phyloP scores from a whole-genome alignment of 805 yeast genomes.

The Starmerella riodocensis region DNA sequence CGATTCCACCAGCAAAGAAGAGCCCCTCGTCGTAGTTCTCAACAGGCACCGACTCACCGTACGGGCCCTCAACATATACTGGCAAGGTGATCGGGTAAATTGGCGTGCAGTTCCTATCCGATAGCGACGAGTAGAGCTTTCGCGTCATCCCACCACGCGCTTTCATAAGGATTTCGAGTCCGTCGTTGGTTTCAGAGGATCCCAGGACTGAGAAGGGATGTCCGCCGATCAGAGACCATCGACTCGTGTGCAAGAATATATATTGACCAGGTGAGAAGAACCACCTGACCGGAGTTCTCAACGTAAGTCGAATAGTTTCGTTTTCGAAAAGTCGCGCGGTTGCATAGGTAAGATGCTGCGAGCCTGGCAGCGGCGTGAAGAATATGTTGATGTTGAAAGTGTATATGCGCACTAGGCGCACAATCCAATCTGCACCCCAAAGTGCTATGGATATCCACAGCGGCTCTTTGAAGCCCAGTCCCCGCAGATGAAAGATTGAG shows the following conservation, averaged over 20 bases:
- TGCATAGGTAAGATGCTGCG: conserved; percentile 26
- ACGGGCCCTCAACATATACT: conserved; percentile 48
- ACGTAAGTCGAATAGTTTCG: conserved; percentile 38
- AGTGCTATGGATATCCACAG: conserved; percentile 43
- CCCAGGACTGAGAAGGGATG: conserved; percentile 53
- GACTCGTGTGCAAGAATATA: conserved; percentile 41
- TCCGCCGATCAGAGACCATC: conserved; percentile 45
- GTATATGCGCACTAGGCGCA: conserved; percentile 41
- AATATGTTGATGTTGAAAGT: conserved; percentile 25
- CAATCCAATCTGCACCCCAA: conserved; percentile 54
- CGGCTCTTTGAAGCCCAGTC: conserved; percentile 43
- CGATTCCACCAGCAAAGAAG: conserved; percentile 52
- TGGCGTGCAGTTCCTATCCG: conserved; percentile 26
- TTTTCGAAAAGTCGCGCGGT: conserved; percentile 32
- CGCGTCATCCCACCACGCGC: conserved; percentile 44
- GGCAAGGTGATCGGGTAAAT: conserved; percentile 29
- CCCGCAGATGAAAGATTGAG: conserved; percentile 42
- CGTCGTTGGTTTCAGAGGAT: conserved; percentile 29
- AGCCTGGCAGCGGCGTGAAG: conserved; percentile 30
- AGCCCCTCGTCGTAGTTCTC: conserved; percentile 36
- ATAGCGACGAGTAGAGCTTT: conserved; percentile 28
- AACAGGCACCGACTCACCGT: conserved; percentile 40
- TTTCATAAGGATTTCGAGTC: conserved; percentile 38
- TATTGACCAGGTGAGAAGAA: conserved; percentile 48
- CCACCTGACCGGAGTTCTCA: conserved; percentile 44